Percentiles rank a stretch among this genome's conserved stretches.
These are phyloP conservation scores for Vicia villosa DNA, from an alignment of 306 rosid genomes.

Conservation along the genomic window DNA sequence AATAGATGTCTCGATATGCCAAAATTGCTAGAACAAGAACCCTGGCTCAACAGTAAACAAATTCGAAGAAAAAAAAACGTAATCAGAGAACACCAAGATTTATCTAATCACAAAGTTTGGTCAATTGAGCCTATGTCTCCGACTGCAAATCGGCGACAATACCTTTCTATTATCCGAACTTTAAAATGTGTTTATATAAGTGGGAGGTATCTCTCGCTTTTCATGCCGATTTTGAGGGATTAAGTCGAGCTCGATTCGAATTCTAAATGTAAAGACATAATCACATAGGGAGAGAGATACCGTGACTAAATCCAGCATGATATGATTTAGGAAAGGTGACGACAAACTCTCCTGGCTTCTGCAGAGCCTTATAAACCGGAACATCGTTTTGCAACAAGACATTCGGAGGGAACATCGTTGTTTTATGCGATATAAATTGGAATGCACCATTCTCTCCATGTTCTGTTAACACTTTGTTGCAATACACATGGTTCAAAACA, in stretches of 20 bases:
- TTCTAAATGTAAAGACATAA: neutral
- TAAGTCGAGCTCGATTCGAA: too few species aligned
- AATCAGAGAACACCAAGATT: neutral
- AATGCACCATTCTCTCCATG: conserved; percentile 37
- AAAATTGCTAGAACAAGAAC: neutral
- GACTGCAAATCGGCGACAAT: neutral
- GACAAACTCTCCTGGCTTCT: conserved; percentile 45
- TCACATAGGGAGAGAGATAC: neutral
- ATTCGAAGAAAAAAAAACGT: too few species aligned
- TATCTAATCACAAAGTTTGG: neutral
- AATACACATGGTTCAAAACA: conserved; percentile 32
- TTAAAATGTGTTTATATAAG: too few species aligned
- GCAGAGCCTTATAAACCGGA: conserved; percentile 44
- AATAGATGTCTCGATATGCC: neutral
- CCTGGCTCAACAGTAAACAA: neutral
- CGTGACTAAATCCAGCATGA: conserved; percentile 42
- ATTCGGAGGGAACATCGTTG: conserved; percentile 46
- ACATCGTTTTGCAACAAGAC: conserved; percentile 43
- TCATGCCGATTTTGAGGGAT: too few species aligned
- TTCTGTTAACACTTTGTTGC: conserved; percentile 17
- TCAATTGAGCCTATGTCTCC: neutral
- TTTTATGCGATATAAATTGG: conserved; percentile 39
- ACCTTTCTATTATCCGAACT: neutral
- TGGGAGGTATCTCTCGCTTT: too few species aligned
- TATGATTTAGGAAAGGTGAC: conserved; percentile 51